phyloP scores from a whole-genome alignment of 1,284 basidiomycete genomes.

The Microstroma glucosiphilum region DNA sequence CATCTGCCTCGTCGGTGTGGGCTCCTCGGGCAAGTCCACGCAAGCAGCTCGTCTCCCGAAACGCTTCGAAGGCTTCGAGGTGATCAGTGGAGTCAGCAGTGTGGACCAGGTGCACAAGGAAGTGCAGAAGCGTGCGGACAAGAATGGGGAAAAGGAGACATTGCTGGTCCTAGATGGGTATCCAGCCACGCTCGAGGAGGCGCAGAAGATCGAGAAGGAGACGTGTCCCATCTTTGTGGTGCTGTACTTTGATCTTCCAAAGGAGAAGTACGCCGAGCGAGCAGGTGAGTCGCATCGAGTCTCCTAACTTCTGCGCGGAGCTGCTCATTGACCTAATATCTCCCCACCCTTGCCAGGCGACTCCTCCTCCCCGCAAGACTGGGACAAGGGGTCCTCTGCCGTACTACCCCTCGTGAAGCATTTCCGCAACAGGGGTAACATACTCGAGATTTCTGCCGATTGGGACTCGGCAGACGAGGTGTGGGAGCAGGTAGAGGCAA shows the following conservation, averaged over 20 bases:
- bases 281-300: background rate
- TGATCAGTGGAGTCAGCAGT: constrained; percentile 19
- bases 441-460: constrained; percentile 38
- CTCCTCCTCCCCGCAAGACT: constrained; percentile 10
- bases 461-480: constrained; percentile 40
- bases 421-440: constrained; percentile 31
- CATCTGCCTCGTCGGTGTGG: constrained; percentile 24
- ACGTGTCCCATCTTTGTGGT: constrained; percentile 32
- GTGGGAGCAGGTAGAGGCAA: constrained; percentile 43
- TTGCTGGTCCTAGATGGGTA: constrained; percentile 32
- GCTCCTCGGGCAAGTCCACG: constrained; percentile 26
- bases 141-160: constrained; percentile 12
- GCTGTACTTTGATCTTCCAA: constrained; percentile 32
- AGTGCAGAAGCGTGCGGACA: constrained; percentile 9
- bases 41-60: constrained; percentile 28
- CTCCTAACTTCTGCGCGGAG: too few relatives aligned
- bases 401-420: constrained; percentile 23
- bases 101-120: constrained; percentile 9
- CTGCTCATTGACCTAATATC: too few relatives aligned
- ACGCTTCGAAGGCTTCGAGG: constrained; percentile 19
- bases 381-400: constrained; percentile 14
- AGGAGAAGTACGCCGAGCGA: constrained; percentile 22
- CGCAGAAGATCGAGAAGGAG: constrained; percentile 23
- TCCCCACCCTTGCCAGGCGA: too few relatives aligned
- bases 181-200: constrained; percentile 25